Evolutionary conservation across 441 rosid species (phyloP).

Genomic region (Mallotus repandus): DNA sequence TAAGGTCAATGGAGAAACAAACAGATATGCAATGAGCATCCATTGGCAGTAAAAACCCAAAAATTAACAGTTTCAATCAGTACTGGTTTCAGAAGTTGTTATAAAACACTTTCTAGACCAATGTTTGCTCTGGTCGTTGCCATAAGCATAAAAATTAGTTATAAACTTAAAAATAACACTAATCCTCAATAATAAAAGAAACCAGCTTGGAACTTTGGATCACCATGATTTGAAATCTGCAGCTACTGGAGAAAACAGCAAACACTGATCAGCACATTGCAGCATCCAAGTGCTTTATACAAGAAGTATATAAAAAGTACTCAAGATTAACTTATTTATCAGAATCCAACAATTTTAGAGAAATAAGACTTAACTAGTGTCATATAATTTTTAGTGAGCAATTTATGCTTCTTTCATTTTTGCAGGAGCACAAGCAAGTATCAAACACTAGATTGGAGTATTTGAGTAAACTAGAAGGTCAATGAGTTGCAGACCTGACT

Average conservation of each 20-base stretch:
- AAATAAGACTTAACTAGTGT: too few relatives aligned
- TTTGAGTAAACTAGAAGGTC: not conserved
- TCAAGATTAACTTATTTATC: not conserved
- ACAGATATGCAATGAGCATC: not conserved
- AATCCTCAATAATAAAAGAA: not conserved
- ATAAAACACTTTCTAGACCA: not conserved
- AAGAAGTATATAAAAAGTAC: not conserved
- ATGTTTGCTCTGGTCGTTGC: not conserved
- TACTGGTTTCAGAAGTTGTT: not conserved
- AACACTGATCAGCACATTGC: not conserved
- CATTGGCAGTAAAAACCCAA: not conserved
- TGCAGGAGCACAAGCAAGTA: not conserved
- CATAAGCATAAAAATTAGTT: not conserved
- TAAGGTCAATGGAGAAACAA: too few relatives aligned
- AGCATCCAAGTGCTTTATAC: not conserved
- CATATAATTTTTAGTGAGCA: not conserved
- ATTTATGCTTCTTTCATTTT: not conserved
- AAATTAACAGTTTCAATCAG: not conserved
- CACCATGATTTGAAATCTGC: not conserved
- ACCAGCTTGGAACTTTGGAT: not conserved
- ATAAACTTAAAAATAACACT: not conserved
- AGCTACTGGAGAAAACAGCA: slow-evolving; percentile 7
- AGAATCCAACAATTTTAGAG: not conserved
- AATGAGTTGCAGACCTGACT: slow-evolving; percentile 19
- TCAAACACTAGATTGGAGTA: not conserved